Base-by-base conservation (phyloP, 2,329 filamentous ascomycete species). In the Cercospora brassicicola region DNA sequence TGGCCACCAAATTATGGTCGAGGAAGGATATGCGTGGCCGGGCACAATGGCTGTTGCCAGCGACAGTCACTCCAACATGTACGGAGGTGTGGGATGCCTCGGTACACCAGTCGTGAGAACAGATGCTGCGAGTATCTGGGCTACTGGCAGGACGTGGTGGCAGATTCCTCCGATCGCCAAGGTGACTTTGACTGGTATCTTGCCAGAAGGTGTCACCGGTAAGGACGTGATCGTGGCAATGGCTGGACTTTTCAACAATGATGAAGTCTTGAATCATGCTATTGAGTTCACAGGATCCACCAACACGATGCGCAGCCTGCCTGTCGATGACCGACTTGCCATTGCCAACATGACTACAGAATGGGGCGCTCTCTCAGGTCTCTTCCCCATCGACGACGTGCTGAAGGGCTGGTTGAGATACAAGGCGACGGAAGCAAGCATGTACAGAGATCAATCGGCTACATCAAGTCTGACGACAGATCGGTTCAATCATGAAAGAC, bases 221-320 rank as follows among this genome's bases (percentile, higher is more conserved):
- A 98, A 99, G 80, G 95, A 98, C 78, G 91, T 97, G 11, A 98
- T 98, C 72, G 87, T 97, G 28, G 92, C 93, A 0, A 85, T 98
- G 0, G 96, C 92, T 73, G 92, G 91, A 0, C 81, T 97, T 0
- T 96, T 98, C 83, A 91, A 91, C 80, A 88, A 91, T 64, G 90
- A 93, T 73, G 92, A 97, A 55, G 94, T 97, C 0, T 84, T 97
- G 13, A 98, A 98, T 81, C 93, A 97, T 77, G 89, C 89, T 4
- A 89, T 98, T 68, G 94, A 98, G 76, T 97, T 97, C 75, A 89
- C 88, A 0, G 94, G 94, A 11, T 89, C 89, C 0, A 88, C 92
- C 71, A 85, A 93, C 77, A 96, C 93, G 0, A 86, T 95, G 84
- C 76, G 81, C 53, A 93, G 86, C 74, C 83, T 97, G 0, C 83